phyloP scores from a whole-genome alignment of 768 basidiomycete species.

The Trametes villosa region DNA sequence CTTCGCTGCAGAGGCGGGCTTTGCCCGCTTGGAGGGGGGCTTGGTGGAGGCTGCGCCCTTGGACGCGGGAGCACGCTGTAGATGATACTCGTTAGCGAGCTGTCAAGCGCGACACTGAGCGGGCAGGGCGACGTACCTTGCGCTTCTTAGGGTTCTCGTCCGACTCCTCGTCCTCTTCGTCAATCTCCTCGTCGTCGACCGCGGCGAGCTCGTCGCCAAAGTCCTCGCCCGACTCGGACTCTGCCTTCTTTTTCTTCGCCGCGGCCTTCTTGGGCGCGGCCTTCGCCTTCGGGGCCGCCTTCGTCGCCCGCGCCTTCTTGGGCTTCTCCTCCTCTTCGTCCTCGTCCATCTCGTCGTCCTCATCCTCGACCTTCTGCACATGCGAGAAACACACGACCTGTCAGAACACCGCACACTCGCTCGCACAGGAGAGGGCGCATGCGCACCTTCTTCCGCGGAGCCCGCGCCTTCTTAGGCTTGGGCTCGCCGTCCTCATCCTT shows the following conservation, averaged over 20 bases:
- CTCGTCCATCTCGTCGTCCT: constrained; percentile 35
- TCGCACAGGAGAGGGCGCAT: background rate
- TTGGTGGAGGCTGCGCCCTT: constrained; percentile 26
- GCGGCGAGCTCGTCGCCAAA: constrained; percentile 49
- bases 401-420: background rate
- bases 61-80: constrained; percentile 28
- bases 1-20: constrained; percentile 23
- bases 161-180: constrained; percentile 47
- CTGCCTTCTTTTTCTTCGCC: constrained; percentile 47
- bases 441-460: constrained; percentile 35
- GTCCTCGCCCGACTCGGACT: constrained; percentile 51
- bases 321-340: constrained; percentile 52
- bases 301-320: constrained; percentile 52
- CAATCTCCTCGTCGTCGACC: constrained; percentile 48
- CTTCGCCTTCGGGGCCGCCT: constrained; percentile 48
- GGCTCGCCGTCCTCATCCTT: constrained; percentile 28
- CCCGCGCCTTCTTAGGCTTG: constrained; percentile 35
- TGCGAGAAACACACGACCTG: background rate
- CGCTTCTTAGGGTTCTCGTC: constrained; percentile 62
- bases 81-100: background rate
- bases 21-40: constrained; percentile 28
- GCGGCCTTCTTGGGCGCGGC: constrained; percentile 47
- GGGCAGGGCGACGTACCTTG: constrained; percentile 51
- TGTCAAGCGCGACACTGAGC: background rate
- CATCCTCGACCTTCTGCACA: constrained; percentile 4